A percentile compares a stretch with the other conserved stretches of the same genome.
Evolutionary conservation across 1,139 yeast species (phyloP).

Genomic region (Candida frijolesensis): DNA sequence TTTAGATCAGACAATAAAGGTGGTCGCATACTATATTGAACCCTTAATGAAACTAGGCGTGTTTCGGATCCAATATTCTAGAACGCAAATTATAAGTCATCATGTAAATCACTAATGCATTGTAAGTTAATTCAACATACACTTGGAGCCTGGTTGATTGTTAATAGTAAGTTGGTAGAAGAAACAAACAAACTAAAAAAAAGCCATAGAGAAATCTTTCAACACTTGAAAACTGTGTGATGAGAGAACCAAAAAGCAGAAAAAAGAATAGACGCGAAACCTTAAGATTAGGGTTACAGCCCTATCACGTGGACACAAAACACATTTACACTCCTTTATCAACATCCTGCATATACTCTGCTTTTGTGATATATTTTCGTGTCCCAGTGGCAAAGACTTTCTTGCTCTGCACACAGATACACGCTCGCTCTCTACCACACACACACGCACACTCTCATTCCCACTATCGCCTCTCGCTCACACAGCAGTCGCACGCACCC

Average conservation of each 20-base stretch:
- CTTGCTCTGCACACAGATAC: not conserved
- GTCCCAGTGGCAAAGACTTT: not conserved
- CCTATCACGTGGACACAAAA: slow-evolving; percentile 10
- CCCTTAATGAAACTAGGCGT: slow-evolving; percentile 51
- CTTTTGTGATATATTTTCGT: slow-evolving; percentile 2
- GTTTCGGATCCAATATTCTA: slow-evolving; percentile 44
- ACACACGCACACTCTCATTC: not conserved
- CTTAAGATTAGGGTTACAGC: slow-evolving; percentile 8
- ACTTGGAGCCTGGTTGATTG: not conserved
- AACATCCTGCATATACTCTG: not conserved
- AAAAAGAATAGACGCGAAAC: not conserved
- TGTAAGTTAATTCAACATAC: slow-evolving; percentile 1
- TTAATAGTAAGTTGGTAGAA: not conserved
- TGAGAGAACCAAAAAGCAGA: not conserved
- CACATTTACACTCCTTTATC: not conserved
- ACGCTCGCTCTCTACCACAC: not conserved
- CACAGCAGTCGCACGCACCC: not conserved
- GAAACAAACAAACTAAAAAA: not conserved
- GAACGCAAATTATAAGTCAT: slow-evolving; percentile 58
- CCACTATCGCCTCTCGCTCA: not conserved
- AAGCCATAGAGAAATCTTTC: not conserved
- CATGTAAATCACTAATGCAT: slow-evolving; percentile 21
- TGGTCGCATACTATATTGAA: slow-evolving; percentile 46
- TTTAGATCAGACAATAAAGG: slow-evolving; percentile 17
- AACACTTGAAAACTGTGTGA: not conserved